Conservation (phyloP, 2,329 filamentous ascomycete species). For the Neocucurbitaria cava region DNA sequence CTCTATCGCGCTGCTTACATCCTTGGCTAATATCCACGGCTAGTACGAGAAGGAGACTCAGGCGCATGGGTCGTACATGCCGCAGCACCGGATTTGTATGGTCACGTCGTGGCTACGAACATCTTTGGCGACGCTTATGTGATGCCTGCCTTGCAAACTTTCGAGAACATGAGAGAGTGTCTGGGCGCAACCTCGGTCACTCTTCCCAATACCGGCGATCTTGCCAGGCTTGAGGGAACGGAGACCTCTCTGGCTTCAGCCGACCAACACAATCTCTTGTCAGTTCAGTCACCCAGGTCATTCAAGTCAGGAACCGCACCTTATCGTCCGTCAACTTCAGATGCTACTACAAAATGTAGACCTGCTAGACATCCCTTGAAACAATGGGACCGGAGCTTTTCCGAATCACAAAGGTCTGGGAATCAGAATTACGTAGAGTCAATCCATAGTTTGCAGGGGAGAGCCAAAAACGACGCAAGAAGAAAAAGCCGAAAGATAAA, state of each 20-base stretch:
- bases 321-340: not conserved
- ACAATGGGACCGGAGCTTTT: not conserved
- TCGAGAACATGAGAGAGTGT: conserved; percentile 10
- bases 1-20: no score
- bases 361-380: no score
- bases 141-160: conserved; percentile 3
- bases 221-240: not conserved
- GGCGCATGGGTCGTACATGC: conserved; percentile 9
- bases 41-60: conserved; percentile 9
- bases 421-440: no score
- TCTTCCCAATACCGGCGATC: not conserved
- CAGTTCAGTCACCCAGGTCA: not conserved
- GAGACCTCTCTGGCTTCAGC: not conserved
- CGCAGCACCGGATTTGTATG: conserved; percentile 7
- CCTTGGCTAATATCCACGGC: not conserved
- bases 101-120: conserved; percentile 8
- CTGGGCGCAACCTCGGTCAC: conserved; percentile 5
- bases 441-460: no score
- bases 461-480: no score
- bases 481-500: no score
- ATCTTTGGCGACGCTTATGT: conserved; percentile 8
- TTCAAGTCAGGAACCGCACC: not conserved
- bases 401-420: no score
- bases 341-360: no score
- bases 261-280: not conserved